phyloP scores from a whole-genome alignment of 495 filamentous ascomycete species.

The Penicillium salamii region DNA sequence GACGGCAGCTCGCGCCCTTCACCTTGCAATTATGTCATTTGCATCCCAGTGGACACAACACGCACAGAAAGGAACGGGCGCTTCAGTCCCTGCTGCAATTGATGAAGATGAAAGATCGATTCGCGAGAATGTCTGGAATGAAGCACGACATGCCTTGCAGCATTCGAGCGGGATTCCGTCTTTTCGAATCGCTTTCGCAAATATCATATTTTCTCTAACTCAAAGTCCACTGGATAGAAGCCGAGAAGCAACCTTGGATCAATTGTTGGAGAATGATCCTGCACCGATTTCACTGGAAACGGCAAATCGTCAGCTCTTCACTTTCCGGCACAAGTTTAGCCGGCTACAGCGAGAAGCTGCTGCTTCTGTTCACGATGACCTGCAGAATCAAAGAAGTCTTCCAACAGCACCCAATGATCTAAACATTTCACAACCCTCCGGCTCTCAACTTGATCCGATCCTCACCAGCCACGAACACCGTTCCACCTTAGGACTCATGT shows the following conservation, averaged over 20 bases:
- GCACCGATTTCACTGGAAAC: slow-evolving; percentile 38
- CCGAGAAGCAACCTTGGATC: slow-evolving; percentile 14
- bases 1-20: slow-evolving; percentile 33
- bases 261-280: slow-evolving; percentile 36
- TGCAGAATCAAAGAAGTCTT: slow-evolving; percentile 7
- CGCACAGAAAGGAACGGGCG: slow-evolving; percentile 14
- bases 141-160: slow-evolving; percentile 38
- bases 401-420: neutral
- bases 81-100: slow-evolving; percentile 4
- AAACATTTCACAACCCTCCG: neutral
- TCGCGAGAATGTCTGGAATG: slow-evolving; percentile 41
- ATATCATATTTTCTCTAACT: slow-evolving; percentile 46
- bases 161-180: slow-evolving; percentile 36
- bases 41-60: slow-evolving; percentile 45
- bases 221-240: slow-evolving; percentile 32
- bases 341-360: slow-evolving; percentile 13
- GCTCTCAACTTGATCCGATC: slow-evolving; percentile 4
- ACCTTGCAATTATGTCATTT: slow-evolving; percentile 45
- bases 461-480: slow-evolving; percentile 28
- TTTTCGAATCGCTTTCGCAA: slow-evolving; percentile 43
- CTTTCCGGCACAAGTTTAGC: slow-evolving; percentile 28
- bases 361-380: neutral
- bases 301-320: slow-evolving; percentile 33
- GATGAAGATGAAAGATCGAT: slow-evolving; percentile 30
- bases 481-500: slow-evolving; percentile 40